Evolutionary conservation across 768 basidiomycete genomes (phyloP).

Genomic region (Dentipellis sp.): DNA sequence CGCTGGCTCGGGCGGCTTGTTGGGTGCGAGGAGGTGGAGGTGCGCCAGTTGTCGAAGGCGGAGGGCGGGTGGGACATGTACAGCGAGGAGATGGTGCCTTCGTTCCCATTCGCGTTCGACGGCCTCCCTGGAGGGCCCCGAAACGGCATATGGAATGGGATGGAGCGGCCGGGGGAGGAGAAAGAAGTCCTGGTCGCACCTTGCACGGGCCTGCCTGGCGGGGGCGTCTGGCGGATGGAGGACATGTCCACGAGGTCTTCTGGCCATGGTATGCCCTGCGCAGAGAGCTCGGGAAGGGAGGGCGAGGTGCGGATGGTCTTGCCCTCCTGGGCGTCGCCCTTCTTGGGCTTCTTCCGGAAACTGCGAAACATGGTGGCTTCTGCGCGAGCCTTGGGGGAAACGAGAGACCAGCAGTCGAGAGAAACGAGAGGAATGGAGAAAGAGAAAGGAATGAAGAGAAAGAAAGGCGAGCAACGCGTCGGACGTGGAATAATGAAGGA

Average conservation of each 20-base stretch:
- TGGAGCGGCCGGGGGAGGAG: slow-evolving; percentile 39
- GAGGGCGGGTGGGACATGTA: slow-evolving; percentile 59
- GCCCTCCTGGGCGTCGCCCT: slow-evolving; percentile 36
- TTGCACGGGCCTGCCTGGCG: slow-evolving; percentile 31
- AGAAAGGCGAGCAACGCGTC: not conserved
- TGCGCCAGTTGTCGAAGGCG: slow-evolving; percentile 50
- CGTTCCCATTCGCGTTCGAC: slow-evolving; percentile 26
- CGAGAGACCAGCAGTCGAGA: slow-evolving; percentile 12
- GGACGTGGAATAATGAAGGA: not conserved
- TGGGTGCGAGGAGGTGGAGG: slow-evolving; percentile 21
- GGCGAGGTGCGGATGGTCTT: slow-evolving; percentile 57
- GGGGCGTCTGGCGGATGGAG: slow-evolving; percentile 43
- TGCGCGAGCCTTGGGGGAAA: slow-evolving; percentile 7
- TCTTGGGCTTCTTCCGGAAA: slow-evolving; percentile 57
- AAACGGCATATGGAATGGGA: slow-evolving; percentile 82
- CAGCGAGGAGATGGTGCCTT: slow-evolving; percentile 52
- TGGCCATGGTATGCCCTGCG: slow-evolving; percentile 79
- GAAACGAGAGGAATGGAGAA: slow-evolving; percentile 13
- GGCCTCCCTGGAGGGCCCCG: slow-evolving; percentile 22
- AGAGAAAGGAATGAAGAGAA: slow-evolving; percentile 1
- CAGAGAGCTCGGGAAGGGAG: slow-evolving; percentile 68
- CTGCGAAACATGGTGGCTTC: slow-evolving; percentile 49
- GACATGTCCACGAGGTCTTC: slow-evolving; percentile 70
- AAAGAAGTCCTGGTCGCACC: slow-evolving; percentile 69
- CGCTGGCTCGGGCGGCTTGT: slow-evolving; percentile 49